Evolutionary conservation across 1,284 basidiomycete species (phyloP), one percentile per base, ranked within the genome.

Genomic region (Puccinia horiana): DNA sequence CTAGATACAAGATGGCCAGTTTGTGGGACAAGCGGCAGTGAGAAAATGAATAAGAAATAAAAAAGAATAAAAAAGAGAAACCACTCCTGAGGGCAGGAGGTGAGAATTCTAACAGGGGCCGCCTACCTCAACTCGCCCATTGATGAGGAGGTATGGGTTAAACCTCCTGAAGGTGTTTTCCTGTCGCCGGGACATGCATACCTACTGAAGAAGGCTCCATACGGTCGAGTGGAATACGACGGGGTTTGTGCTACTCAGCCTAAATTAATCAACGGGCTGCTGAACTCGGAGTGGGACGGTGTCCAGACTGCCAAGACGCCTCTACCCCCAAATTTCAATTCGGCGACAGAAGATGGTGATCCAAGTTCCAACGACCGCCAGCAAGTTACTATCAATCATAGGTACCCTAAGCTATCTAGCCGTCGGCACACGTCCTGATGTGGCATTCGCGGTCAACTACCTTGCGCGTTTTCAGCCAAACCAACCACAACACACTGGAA

Each of bases 51-150:
- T n/a, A n/a, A n/a, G n/a, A n/a, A n/a, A n/a, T n/a, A n/a, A n/a
- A n/a, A n/a, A n/a, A n/a, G n/a, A n/a, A n/a, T n/a, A n/a, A n/a
- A n/a, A n/a, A n/a, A n/a, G n/a, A n/a, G n/a, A n/a, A n/a, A n/a
- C n/a, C n/a, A n/a, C n/a, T n/a, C n/a, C n/a, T n/a, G n/a, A n/a
- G n/a, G n/a, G n/a, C n/a, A n/a, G n/a, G n/a, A n/a, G n/a, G n/a
- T n/a, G n/a, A n/a, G n/a, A n/a, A n/a, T n/a, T n/a, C n/a, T n/a
- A n/a, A n/a, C n/a, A n/a, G n/a, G n/a, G 26, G 76, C 42, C 1
- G 76, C 76, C 1, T 77, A 77, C 20, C 40, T 77, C 1, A 77
- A 77, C 61, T 49, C 58, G 6, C 76, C 61, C 37, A 77, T 67
- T 52, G 44, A 63, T 29, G 58, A 77, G 18, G 44, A 63, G 26